A percentile compares a stretch with the other conserved stretches of the same genome.
Conservation (phyloP, 495 filamentous ascomycete genomes). For the Aspergillus sparsus region DNA sequence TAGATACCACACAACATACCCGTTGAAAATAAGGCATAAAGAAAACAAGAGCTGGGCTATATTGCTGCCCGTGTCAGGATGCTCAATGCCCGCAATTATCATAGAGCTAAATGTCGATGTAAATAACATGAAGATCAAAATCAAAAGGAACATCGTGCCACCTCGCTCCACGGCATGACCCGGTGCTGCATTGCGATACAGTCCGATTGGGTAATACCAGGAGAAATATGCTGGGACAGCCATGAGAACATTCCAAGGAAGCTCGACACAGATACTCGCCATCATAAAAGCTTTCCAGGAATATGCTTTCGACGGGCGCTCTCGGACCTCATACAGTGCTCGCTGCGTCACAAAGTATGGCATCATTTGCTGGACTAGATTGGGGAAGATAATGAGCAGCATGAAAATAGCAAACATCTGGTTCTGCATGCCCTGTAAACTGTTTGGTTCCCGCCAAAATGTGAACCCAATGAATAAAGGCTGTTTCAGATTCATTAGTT, state of each 20-base stretch:
- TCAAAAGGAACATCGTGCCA: conserved; percentile 64
- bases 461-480: conserved; percentile 86
- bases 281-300: conserved; percentile 82
- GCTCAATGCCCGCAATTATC: conserved; percentile 67
- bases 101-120: conserved; percentile 57
- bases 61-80: conserved; percentile 65
- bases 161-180: conserved; percentile 59
- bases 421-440: conserved; percentile 79
- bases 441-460: conserved; percentile 72
- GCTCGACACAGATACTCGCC: conserved; percentile 71
- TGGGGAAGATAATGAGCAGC: conserved; percentile 73
- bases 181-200: conserved; percentile 66
- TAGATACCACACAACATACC: conserved; percentile 32
- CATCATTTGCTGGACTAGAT: conserved; percentile 81
- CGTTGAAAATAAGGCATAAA: conserved; percentile 68
- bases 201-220: conserved; percentile 82
- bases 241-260: conserved; percentile 75
- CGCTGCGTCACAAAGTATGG: conserved; percentile 79
- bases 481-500: conserved; percentile 49
- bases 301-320: conserved; percentile 82
- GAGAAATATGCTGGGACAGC: conserved; percentile 67
- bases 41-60: conserved; percentile 67
- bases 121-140: conserved; percentile 51
- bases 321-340: conserved; percentile 79
- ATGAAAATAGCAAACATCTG: conserved; percentile 88